Evolutionary conservation across 345 rosid genomes (phyloP), one percentile per base, ranked within the genome.

Genomic region (Acer campestre): DNA sequence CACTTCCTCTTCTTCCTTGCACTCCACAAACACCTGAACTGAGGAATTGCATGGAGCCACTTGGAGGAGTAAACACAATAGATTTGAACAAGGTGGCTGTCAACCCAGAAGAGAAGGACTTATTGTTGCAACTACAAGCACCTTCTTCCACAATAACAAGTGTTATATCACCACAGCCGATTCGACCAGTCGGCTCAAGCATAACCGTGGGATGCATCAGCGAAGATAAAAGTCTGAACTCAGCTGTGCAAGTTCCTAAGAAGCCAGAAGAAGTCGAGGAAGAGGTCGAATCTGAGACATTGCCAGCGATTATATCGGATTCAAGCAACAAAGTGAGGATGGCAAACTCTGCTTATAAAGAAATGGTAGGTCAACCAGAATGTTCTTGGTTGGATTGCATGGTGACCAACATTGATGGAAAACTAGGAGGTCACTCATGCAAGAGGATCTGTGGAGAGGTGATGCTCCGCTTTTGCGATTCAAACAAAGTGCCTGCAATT

Each of bases 291-390:
- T 86, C 89, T 0, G 95, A 91, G 38, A 67, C 78, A 44, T 77
- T 92, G 38, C 99, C 99, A 2, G 86, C 91, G 1, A 85, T 96
- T 70, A 84, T 96, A 70, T 83, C 97, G 0, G 98, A 96, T 77
- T 87, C 97, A 13, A 91, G 86, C 82, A 88, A 89, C 84, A 90
- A 83, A 75, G 97, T 94, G 66, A 90, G 97, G 82, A 73, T 92
- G 74, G 98, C 88, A 17, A 96, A 96, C 84, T 94, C 98, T 3
- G 97, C 95, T 0, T 96, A 91, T 84, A 96, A 86, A 79, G 97
- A 94, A 77, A 91, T 96, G 97, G 91, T 94, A 81, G 98, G 99
- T 18, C 97, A 96, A 77, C 99, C 99, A 0, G 98, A 94, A 76
- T 96, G 99, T 75, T 80, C 88, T 16, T 96, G 98, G 99, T 89